phyloP scores from a whole-genome alignment of 768 basidiomycete species.

The Clitopilus passeckerianus region DNA sequence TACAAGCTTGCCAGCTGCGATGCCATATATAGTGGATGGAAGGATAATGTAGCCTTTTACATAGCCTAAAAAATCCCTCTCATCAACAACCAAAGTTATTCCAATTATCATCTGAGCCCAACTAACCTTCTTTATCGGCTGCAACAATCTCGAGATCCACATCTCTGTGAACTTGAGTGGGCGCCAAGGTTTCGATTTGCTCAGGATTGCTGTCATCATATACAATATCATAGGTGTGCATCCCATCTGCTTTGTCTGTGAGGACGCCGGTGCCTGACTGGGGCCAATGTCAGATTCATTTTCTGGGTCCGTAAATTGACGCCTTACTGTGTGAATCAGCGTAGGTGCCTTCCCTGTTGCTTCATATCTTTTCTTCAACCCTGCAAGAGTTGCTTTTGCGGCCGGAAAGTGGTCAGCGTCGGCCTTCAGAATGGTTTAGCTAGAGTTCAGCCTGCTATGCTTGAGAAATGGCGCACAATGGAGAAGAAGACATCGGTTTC shows the following conservation, averaged over 20 bases:
- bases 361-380: slow-evolving; percentile 42
- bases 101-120: background rate
- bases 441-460: background rate
- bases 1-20: slow-evolving; percentile 41
- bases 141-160: slow-evolving; percentile 42
- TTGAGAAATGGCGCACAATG: slow-evolving; percentile 4
- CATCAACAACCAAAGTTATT: background rate
- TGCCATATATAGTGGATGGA: slow-evolving; percentile 57
- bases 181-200: slow-evolving; percentile 40
- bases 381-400: slow-evolving; percentile 41
- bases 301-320: background rate
- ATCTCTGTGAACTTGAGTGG: slow-evolving; percentile 41
- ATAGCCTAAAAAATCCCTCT: slow-evolving; percentile 30
- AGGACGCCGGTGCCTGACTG: slow-evolving; percentile 50
- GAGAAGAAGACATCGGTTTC: slow-evolving; percentile 22
- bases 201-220: slow-evolving; percentile 46
- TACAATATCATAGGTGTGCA: slow-evolving; percentile 26
- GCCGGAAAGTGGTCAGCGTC: slow-evolving; percentile 41
- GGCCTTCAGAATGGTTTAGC: slow-evolving; percentile 15
- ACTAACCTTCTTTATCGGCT: slow-evolving; percentile 43
- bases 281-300: background rate
- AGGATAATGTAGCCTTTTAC: slow-evolving; percentile 45
- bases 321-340: slow-evolving; percentile 59
- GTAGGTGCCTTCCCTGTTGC: slow-evolving; percentile 36
- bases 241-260: slow-evolving; percentile 40